These are phyloP conservation scores for Candida wancherniae DNA, from an alignment of 805 yeast genomes.

Conservation along the genomic window DNA sequence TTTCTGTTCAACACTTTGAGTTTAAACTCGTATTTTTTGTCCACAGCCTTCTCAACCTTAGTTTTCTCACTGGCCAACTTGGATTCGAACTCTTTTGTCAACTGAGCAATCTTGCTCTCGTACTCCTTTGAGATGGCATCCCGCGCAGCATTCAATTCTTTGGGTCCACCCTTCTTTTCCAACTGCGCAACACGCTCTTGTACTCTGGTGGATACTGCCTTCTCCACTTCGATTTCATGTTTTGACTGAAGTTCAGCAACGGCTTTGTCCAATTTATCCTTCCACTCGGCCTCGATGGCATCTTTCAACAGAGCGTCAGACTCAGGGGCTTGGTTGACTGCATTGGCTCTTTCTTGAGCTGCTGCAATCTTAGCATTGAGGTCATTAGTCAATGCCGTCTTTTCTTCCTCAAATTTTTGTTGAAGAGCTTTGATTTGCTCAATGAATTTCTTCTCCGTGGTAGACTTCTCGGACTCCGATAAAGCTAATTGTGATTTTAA, in stretches of 20 bases:
- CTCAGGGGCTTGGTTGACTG: constrained; percentile 1
- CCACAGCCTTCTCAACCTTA: constrained; percentile 45
- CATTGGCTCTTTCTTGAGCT: constrained; percentile 5
- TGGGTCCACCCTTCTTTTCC: constrained; percentile 1
- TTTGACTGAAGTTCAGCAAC: constrained; percentile 23
- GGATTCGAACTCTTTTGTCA: constrained; percentile 20
- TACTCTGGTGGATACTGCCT: constrained; percentile 8
- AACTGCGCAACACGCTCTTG: constrained; percentile 17
- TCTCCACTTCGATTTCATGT: constrained; percentile 31
- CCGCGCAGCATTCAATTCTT: constrained; percentile 13
- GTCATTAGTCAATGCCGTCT: constrained; percentile 12
- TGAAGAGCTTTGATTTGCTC: constrained; percentile 15
- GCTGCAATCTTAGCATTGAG: constrained; percentile 21
- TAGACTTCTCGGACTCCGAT: constrained; percentile 2
- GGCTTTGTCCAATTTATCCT: constrained; percentile 17
- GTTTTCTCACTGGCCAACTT: constrained; percentile 22
- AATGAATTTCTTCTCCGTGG: constrained; percentile 8
- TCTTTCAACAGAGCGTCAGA: constrained; percentile 17
- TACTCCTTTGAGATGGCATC: constrained; percentile 16
- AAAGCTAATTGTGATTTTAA: constrained; percentile 10
- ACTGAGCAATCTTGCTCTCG: constrained; percentile 18
- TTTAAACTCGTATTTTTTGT: constrained; percentile 56
- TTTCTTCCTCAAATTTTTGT: constrained; percentile 31
- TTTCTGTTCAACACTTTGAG: constrained; percentile 51
- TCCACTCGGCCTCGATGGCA: constrained; percentile 22